Evolutionary conservation across 139 green algal genomes (phyloP), one percentile per base, ranked within the genome.

Genomic region (Eudorina sp.): DNA sequence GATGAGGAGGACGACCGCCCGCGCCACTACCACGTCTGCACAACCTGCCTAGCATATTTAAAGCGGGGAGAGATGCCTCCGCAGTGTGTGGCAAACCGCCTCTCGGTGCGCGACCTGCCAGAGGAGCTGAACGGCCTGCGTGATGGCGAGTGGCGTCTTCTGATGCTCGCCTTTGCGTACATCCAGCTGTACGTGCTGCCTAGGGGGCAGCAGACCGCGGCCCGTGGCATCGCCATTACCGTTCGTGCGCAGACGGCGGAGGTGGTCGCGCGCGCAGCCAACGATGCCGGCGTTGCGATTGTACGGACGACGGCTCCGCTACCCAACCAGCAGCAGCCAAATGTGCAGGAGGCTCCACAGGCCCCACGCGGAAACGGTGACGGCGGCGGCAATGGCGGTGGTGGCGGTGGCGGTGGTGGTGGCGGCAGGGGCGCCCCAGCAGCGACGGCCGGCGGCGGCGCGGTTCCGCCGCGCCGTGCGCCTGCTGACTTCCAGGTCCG

Each of bases 181-280:
- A 14, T 34, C 58, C 14, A 69, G 58, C 58, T 69, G 25, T 69
- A 69, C 58, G 27, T 69, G 25, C 9, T 13, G 58, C 58, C 58
- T 34, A 69, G 58, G 58, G 58, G 58, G n/a, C 9, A 69, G 58
- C 58, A 55, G 58, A 69, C 9, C 27, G 58, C 58, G 14, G 58
- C 58, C 14, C 58, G 58, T 69, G 58, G 58, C 58, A 69, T 69
- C 58, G 14, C 58, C 58, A 69, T 69, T 69, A 69, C 58, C 58
- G 14, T 69, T 69, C 58, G 58, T 21, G 25, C 9, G 9, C 25
- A 69, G 6, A 13, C 58, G 58, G 58, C 25, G 58, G 58, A 13
- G 58, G 58, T 69, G 58, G 16, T 69, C 16, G 16, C 58, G n/a
- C 58, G 14, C 16, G 14, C 14, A 34, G 58, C n/a, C 25, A 69